phyloP scores from a whole-genome alignment of 352 stramenopile genomes.

The Pythium aphanidermatum region DNA sequence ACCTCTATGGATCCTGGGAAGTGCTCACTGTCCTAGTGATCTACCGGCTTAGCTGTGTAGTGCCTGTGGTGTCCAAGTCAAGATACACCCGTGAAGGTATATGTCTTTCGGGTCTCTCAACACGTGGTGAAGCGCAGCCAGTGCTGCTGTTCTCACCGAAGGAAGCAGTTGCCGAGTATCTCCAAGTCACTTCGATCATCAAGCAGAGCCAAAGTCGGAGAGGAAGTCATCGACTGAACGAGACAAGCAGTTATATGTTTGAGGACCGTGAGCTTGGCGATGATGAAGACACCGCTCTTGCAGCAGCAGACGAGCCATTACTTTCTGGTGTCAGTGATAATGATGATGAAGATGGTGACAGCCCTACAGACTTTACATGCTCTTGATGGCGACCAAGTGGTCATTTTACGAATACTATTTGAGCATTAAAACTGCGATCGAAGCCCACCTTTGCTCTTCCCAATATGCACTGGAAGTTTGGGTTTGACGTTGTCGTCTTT shows the following conservation, averaged over 20 bases:
- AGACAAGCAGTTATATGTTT: not conserved
- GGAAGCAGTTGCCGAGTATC: slow-evolving; percentile 6
- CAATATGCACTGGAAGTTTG: slow-evolving; percentile 69
- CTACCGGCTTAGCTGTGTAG: slow-evolving; percentile 5
- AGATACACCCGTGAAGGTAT: not conserved
- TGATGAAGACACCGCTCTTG: not conserved
- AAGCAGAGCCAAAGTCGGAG: not conserved
- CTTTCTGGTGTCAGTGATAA: not conserved
- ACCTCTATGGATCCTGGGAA: slow-evolving; percentile 14
- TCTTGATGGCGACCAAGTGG: not conserved
- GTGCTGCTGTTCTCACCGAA: slow-evolving; percentile 2
- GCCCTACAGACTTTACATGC: not conserved
- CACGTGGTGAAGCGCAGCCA: not conserved
- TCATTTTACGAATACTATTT: not conserved
- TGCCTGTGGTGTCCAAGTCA: slow-evolving; percentile 1
- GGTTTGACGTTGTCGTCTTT: slow-evolving; percentile 25
- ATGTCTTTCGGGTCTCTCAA: too few species aligned
- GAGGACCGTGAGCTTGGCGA: not conserved
- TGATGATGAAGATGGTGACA: not conserved
- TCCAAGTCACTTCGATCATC: not conserved
- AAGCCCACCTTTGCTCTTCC: slow-evolving; percentile 75
- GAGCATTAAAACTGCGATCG: slow-evolving; percentile 65
- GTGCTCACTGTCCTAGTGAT: slow-evolving; percentile 1
- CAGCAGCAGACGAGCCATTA: slow-evolving; percentile 5
- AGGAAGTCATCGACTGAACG: not conserved